Conservation (phyloP, 805 yeast species). For the Barnettozyma botsteinii region DNA sequence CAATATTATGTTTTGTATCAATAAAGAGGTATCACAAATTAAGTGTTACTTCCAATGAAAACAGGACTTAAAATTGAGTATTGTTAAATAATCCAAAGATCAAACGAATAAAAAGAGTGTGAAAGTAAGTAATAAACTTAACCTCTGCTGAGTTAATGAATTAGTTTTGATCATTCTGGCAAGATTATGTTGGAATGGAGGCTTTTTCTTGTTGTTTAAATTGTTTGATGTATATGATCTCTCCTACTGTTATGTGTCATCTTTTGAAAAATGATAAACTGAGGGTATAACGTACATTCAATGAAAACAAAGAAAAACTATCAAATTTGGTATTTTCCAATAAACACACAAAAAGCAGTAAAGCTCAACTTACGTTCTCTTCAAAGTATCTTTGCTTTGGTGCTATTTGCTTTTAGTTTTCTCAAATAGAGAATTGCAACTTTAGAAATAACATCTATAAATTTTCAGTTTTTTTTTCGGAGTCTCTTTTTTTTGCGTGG, state of each 20-base stretch:
- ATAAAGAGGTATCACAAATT: neutral
- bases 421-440: neutral
- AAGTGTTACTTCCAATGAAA: neutral
- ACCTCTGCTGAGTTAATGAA: neutral
- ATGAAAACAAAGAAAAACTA: neutral
- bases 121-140: neutral
- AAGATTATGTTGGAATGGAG: neutral
- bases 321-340: neutral
- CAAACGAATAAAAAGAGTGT: neutral
- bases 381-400: conserved; percentile 11
- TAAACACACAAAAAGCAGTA: conserved; percentile 1
- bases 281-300: neutral
- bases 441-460: neutral
- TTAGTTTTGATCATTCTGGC: neutral
- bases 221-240: no score
- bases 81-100: neutral
- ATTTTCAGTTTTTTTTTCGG: conserved; percentile 10
- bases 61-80: neutral
- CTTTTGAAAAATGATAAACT: neutral
- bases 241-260: conserved; percentile 1
- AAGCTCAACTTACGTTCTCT: conserved; percentile 12
- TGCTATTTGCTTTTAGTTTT: conserved; percentile 5
- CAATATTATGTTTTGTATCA: neutral
- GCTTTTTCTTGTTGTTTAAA: no score
- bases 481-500: conserved; percentile 12